Base-by-base conservation (phyloP, 2,329 filamentous ascomycete genomes). In the Ceratocystis eucalypticola region DNA sequence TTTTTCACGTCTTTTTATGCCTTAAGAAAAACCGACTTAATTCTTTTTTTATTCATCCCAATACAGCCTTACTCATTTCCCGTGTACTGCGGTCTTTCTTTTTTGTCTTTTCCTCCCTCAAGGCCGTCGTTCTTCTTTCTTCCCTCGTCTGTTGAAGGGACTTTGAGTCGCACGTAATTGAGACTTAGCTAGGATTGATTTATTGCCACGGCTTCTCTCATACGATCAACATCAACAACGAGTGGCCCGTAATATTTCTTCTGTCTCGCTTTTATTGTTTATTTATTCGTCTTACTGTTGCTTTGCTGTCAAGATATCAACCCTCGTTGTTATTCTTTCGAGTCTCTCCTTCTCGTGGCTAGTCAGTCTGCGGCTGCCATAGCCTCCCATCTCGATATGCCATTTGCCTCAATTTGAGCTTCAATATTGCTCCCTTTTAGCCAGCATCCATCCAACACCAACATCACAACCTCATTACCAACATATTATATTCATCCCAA, bases 41-140 rank as follows among this genome's bases (percentile, higher is more conserved):
- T 37, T 20, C n/a, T 15, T n/a, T n/a, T 48, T 22, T 61, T 44
- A 61, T 64, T 71, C 55, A 20, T 72, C 71, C 74, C 46, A 8
- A 20, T n/a, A n/a, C 28, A 28, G 46, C 28, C 55, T 33, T 59
- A 30, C 28, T 33, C 15, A 17, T 2, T 30, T 7, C 5, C 28
- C 17, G 25, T 30, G 8, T 3, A 17, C 37, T 45, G 25, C 48
- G 37, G 17, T 48, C 50, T 41, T 37, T 48, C 15, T 55, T 44
- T 46, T 17, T 7, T 22, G 28, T 25, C 5, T 37, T 41, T 20
- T 30, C 20, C 15, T 15, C 4, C 55, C 17, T 33, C 37, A 33
- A n/a, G 3, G 6, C 37, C 44, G 25, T 50, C 41, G 30, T 48
- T 62, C 28, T 37, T 37, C 7, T 22, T 53, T 48, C 10, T 22